These are phyloP conservation scores for Exutisphaerella laricina DNA, from an alignment of 2,329 filamentous ascomycete genomes.

Conservation along the genomic window DNA sequence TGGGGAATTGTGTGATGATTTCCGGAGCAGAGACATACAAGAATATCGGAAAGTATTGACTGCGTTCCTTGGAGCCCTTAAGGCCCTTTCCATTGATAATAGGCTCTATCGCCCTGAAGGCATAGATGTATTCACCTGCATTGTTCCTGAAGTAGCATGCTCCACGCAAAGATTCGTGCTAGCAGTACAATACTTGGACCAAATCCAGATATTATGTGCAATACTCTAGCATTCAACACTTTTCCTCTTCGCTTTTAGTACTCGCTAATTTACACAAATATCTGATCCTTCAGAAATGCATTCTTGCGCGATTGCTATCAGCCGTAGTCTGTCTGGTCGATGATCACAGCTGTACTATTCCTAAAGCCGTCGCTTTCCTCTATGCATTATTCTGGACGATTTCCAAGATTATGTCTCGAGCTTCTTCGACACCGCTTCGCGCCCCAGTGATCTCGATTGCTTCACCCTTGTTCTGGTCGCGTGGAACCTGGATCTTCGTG, in stretches of 20 bases:
- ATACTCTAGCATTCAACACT: constrained; percentile 68
- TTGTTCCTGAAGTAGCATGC: too few relatives aligned
- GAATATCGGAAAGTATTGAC: too few relatives aligned
- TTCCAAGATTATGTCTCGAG: constrained; percentile 81
- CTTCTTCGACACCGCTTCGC: constrained; percentile 74
- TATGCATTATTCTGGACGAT: constrained; percentile 53
- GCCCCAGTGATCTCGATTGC: constrained; percentile 85
- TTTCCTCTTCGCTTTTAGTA: constrained; percentile 34
- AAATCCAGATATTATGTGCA: too few relatives aligned
- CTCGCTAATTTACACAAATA: not conserved
- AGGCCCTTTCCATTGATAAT: too few relatives aligned
- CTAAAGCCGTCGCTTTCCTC: constrained; percentile 1
- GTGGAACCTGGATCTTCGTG: constrained; percentile 78
- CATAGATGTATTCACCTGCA: too few relatives aligned
- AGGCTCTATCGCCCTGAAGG: too few relatives aligned
- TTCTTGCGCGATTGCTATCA: not conserved
- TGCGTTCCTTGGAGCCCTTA: too few relatives aligned
- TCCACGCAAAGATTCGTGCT: too few relatives aligned
- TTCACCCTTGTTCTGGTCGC: constrained; percentile 66
- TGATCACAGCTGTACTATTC: not conserved
- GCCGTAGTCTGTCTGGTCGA: not conserved
- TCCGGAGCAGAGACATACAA: too few relatives aligned
- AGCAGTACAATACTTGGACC: too few relatives aligned
- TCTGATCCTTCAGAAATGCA: not conserved
- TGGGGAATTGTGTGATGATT: not conserved